Base-by-base conservation (phyloP, 2,329 filamentous ascomycete genomes). In the Trichoderma polysporum region DNA sequence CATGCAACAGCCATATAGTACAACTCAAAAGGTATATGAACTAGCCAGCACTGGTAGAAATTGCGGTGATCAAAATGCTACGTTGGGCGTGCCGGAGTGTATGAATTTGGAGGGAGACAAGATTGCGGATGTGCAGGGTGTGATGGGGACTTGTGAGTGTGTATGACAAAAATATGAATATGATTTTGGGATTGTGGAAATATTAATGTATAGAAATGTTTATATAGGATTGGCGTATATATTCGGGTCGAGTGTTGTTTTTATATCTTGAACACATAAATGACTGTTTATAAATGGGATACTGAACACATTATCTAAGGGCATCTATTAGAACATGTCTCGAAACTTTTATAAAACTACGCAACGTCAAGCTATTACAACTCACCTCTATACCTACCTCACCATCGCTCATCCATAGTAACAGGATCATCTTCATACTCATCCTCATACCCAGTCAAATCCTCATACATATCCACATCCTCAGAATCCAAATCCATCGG, bases 31-130 rank as follows among this genome's bases (percentile, higher is more conserved):
- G 3, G 2, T 37, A 54, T 37, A 15, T 8, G 13, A 35, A 9
- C 5, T 90, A 88, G 88, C 86, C 87, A 0, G 88, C 82, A 66
- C 83, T 86, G 19, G 82, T 88, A 1, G 82, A 86, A 58, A 77
- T 90, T 45, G 78, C 80, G 63, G 84, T 89, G 75, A 74, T 79
- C 31, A 83, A 85, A 75, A 77, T 2, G 39, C 41, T n/a, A 49
- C n/a, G 1, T 3, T 59, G 12, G 72, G 71, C 5, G 70, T 71
- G 35, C 88, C 88, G 1, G 80, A 81, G 22, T 91, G 89, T 74
- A 81, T 78, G 58, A 79, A 83, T 59, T 69, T 68, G 3, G 66
- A 73, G 4, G 81, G 81, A 3, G 72, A 74, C 1, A 66, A 65
- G n/a, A 72, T 83, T 29, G 79, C 77, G 0, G 72, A 77, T 60